Base-by-base conservation (phyloP, 2,329 filamentous ascomycete genomes). In the Penicillium sp. region DNA sequence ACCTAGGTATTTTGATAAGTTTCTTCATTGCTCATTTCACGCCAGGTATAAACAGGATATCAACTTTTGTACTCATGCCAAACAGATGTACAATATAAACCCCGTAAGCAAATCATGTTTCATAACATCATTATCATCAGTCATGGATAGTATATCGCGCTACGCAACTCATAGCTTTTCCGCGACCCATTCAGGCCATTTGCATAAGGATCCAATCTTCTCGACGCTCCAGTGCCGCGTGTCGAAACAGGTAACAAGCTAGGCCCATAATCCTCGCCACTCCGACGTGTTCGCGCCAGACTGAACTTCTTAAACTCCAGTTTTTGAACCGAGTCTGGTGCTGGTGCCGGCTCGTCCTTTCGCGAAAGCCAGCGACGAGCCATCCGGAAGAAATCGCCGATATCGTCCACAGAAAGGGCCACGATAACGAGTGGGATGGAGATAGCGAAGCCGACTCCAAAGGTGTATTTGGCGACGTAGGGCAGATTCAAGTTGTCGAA, bases 391-490 rank as follows among this genome's bases (percentile, higher is more conserved):
- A 56, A 61, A 38, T 64, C 54, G 3, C 66, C 62, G 14, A 72
- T 66, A 39, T 70, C 69, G 40, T 77, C 74, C 11, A 76, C 62
- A 1, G 65, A 65, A 2, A 77, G 63, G 0, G 75, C 74, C 13
- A 77, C 60, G 13, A 69, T 57, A 26, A 77, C 69, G 37, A 78
- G 62, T 0, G 75, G 74, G 18, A 79, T 74, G 3, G 74, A 76
- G 22, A 80, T 75, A 2, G 72, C 74, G 41, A 80, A 69, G 0
- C 77, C 77, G 22, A 79, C 73, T 1, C 77, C 76, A 47, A 80
- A 80, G 31, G 78, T 74, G 58, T 75, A 82, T 50, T 76, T 76
- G 18, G 71, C 66, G 3, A 81, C 79, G 51, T 76, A 81, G 0
- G 65, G 61, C 1, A 78, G 60, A 1, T 69, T 69, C 3, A 80